Conservation (phyloP, 2,329 filamentous ascomycete species). For the Nannizzia gypsea region DNA sequence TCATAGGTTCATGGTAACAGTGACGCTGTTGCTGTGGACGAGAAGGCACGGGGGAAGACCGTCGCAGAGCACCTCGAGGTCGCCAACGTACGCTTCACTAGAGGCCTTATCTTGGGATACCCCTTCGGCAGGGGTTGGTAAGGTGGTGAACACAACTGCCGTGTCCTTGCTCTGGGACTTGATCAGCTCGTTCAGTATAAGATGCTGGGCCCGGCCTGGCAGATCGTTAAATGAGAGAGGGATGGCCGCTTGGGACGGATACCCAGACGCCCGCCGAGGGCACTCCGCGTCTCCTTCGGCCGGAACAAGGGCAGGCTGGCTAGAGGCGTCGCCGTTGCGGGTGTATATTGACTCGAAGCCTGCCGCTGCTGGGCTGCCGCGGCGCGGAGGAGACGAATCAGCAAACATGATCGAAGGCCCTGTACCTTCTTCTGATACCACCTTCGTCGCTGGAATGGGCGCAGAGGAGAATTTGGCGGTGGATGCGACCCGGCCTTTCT, state of each 20-base stretch:
- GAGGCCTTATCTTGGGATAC: slow-evolving; percentile 59
- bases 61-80: slow-evolving; percentile 66
- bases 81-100: slow-evolving; percentile 62
- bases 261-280: slow-evolving; percentile 31
- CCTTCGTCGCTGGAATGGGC: slow-evolving; percentile 57
- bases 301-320: slow-evolving; percentile 14
- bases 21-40: slow-evolving; percentile 82
- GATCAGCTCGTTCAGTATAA: slow-evolving; percentile 80
- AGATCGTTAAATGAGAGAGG: slow-evolving; percentile 77
- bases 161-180: slow-evolving; percentile 54
- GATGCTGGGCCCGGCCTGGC: slow-evolving; percentile 69
- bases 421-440: slow-evolving; percentile 52
- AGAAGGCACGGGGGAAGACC: slow-evolving; percentile 64
- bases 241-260: slow-evolving; percentile 48
- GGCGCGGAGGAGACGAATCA: slow-evolving; percentile 29
- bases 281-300: not conserved
- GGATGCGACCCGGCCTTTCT: slow-evolving; percentile 21
- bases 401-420: slow-evolving; percentile 68
- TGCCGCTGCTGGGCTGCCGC: slow-evolving; percentile 9
- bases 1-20: slow-evolving; percentile 49
- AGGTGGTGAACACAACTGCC: slow-evolving; percentile 69
- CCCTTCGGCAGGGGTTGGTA: slow-evolving; percentile 68
- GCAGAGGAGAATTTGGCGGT: slow-evolving; percentile 53
- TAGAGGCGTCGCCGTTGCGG: not conserved
- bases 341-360: slow-evolving; percentile 30